These are phyloP conservation scores for Naganishia sp. DNA, from an alignment of 1,284 basidiomycete species.

Conservation along the genomic window DNA sequence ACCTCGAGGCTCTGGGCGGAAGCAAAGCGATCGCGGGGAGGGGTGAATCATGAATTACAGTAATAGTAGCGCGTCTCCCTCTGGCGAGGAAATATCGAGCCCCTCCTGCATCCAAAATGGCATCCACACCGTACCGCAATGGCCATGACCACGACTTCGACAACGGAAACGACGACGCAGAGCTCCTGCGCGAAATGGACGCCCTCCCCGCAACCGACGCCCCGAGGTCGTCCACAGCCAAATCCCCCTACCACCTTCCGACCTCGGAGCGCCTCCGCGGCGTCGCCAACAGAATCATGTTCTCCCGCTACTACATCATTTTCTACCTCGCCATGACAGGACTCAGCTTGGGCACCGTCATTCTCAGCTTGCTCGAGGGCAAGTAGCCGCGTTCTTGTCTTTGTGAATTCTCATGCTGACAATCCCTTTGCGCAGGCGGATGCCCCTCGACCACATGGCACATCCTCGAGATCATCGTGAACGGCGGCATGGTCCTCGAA, in stretches of 20 bases:
- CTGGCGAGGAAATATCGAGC: too few species aligned
- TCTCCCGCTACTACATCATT: slow-evolving; percentile 55
- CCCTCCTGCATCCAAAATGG: background rate
- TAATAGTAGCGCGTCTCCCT: too few species aligned
- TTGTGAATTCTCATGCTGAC: slow-evolving; percentile 46
- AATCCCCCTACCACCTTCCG: slow-evolving; percentile 50
- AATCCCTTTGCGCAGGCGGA: slow-evolving; percentile 58
- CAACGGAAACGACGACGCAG: slow-evolving; percentile 11
- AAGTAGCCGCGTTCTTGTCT: background rate
- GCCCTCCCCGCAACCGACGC: slow-evolving; percentile 1
- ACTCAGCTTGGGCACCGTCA: slow-evolving; percentile 82
- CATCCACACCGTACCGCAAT: background rate
- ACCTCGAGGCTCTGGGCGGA: background rate
- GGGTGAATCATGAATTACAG: background rate
- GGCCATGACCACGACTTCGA: background rate
- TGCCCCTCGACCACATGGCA: slow-evolving; percentile 82
- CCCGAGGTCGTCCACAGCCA: slow-evolving; percentile 31
- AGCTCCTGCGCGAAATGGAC: slow-evolving; percentile 15
- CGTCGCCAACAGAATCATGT: slow-evolving; percentile 53
- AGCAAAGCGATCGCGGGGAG: slow-evolving; percentile 1
- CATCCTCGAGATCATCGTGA: slow-evolving; percentile 85
- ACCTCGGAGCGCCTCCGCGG: slow-evolving; percentile 50
- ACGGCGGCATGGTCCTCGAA: slow-evolving; percentile 87
- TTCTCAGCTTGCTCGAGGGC: slow-evolving; percentile 68
- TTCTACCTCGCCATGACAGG: slow-evolving; percentile 88